Evolutionary conservation across 176 grass and related monocot species (phyloP), one percentile per base, ranked within the genome.

Genomic region (Oryza punctata): DNA sequence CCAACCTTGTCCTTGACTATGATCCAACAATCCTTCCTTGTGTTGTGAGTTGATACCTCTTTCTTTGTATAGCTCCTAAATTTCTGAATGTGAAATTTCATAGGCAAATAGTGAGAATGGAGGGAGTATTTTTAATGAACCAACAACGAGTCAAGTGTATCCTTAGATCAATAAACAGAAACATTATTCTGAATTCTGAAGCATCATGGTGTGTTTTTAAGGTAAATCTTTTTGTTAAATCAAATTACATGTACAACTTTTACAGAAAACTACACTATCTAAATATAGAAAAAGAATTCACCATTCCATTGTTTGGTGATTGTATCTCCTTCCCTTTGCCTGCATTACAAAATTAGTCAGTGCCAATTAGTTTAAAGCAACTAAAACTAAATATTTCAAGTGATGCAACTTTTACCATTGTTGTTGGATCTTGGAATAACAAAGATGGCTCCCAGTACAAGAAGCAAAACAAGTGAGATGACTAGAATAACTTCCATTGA

Each of bases 11-110:
- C 89, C 78, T 95, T 93, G 73, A 94, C 83, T 69, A 92, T 94
- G 80, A 92, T 92, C 93, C 96, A 95, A 80, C 93, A 98, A 88
- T 95, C 93, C 14, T 81, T 90, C 79, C 96, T 90, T 82, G 82
- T 90, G 81, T 85, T 95, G 78, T 98, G 91, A 60, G 60, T 63
- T 28, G 60, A 94, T 7, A 94, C 82, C 41, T 90, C 89, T 59
- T 99, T 69, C 67, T 90, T 96, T 50, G 96, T 87, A 83, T 94
- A 94, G 75, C 37, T 89, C 82, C 61, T 87, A 61, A 75, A 73
- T 64, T 14, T 75, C 79, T 90, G 70, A 32, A 69, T 69, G 49
- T 15, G 47, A 72, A 70, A 69, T 70, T 70, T 7, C 69, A 83
- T 32, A 76, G 61, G 61, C n/a, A 29, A 87, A 10, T 40, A 57